These are phyloP conservation scores for Podila epigama DNA, from an alignment of 192 early-diverging fungal species.

Conservation along the genomic window DNA sequence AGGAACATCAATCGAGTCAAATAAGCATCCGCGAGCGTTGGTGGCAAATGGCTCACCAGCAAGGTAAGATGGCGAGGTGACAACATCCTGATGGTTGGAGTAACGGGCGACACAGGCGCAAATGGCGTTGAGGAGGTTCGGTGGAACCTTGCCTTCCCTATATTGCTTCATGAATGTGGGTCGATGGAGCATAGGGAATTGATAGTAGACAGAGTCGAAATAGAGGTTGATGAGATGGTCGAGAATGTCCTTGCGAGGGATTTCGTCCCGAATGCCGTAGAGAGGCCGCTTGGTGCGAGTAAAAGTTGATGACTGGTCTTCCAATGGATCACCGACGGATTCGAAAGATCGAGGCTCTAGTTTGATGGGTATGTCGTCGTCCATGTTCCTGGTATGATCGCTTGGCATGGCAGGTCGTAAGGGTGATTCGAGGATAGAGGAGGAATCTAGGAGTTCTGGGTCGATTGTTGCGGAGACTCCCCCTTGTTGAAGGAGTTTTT, in stretches of 20 bases:
- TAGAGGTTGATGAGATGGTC: slow-evolving; percentile 59
- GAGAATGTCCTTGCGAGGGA: slow-evolving; percentile 55
- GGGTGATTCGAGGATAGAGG: background rate
- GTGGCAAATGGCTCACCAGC: slow-evolving; percentile 62
- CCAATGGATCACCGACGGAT: no score
- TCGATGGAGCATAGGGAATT: slow-evolving; percentile 59
- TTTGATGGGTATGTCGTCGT: background rate
- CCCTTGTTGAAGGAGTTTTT: slow-evolving; percentile 67
- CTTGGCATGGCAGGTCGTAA: background rate
- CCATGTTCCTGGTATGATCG: background rate
- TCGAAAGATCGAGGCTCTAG: slow-evolving; percentile 29
- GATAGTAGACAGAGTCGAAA: slow-evolving; percentile 54
- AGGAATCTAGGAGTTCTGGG: slow-evolving; percentile 5
- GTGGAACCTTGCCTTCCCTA: slow-evolving; percentile 48
- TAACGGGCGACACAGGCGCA: slow-evolving; percentile 57
- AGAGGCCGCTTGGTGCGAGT: slow-evolving; percentile 21
- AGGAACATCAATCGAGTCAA: slow-evolving; percentile 56
- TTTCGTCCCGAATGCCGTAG: slow-evolving; percentile 33
- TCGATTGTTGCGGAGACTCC: slow-evolving; percentile 3
- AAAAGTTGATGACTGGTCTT: no score
- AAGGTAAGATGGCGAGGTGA: slow-evolving; percentile 53
- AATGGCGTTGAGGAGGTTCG: slow-evolving; percentile 54
- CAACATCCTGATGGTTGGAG: slow-evolving; percentile 53
- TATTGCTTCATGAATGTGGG: slow-evolving; percentile 52
- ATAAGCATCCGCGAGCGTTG: slow-evolving; percentile 47